Evolutionary conservation across 1,284 basidiomycete species (phyloP).

Genomic region (Cryptococcus floricola): DNA sequence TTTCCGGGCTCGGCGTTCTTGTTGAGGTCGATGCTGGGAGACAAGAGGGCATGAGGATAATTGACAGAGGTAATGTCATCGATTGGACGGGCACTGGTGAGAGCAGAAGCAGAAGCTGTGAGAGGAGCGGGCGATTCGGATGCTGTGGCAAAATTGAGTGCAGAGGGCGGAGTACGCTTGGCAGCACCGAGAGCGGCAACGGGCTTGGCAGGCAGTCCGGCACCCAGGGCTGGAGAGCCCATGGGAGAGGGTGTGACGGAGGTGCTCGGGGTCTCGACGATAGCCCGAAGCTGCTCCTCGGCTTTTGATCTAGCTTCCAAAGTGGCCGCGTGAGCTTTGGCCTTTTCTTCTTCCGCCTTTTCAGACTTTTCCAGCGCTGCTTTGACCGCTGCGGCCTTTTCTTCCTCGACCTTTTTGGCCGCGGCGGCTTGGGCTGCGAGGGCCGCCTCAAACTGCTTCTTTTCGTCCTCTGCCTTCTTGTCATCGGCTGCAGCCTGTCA

Average conservation of each 20-base stretch:
- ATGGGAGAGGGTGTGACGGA: conserved; percentile 35
- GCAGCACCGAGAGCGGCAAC: conserved; percentile 36
- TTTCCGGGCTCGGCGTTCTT: conserved; percentile 75
- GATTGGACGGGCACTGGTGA: conserved; percentile 72
- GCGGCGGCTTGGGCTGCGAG: conserved; percentile 27
- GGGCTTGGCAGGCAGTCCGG: conserved; percentile 48
- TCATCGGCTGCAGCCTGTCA: conserved; percentile 42
- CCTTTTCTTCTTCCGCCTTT: conserved; percentile 34
- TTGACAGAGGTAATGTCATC: conserved; percentile 72
- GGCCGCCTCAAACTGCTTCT: conserved; percentile 19
- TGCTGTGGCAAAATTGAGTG: conserved; percentile 60
- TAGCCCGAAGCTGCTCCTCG: conserved; percentile 29
- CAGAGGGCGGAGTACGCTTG: conserved; percentile 56
- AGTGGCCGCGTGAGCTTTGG: conserved; percentile 21
- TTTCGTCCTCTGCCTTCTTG: conserved; percentile 42
- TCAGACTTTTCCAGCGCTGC: conserved; percentile 20
- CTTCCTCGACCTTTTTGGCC: conserved; percentile 49
- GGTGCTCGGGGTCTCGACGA: conserved; percentile 22
- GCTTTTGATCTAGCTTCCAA: conserved; percentile 24
- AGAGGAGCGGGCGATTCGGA: conserved; percentile 12
- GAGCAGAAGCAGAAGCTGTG: conserved; percentile 57
- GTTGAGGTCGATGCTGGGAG: conserved; percentile 83
- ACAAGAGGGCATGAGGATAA: conserved; percentile 80
- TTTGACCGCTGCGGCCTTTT: conserved; percentile 51
- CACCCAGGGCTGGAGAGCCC: conserved; percentile 41